Base-by-base conservation (phyloP, 2,329 filamentous ascomycete species). In the Aspergillus pseudoglaucus region DNA sequence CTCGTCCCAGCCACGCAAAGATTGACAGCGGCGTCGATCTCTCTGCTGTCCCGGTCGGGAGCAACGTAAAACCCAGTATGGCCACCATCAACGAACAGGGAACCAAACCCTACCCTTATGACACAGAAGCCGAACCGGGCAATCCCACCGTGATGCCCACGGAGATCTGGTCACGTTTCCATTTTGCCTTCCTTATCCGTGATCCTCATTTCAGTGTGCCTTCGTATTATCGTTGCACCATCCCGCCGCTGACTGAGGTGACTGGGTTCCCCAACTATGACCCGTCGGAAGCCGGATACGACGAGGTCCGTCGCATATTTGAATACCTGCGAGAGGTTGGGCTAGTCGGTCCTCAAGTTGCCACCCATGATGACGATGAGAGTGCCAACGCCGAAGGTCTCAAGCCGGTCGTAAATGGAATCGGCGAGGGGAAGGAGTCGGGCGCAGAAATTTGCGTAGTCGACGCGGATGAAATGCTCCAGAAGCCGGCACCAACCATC, bases 171-270 rank as follows among this genome's bases (percentile, higher is more conserved):
- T 79, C 82, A 62, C 77, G 82, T 56, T 97, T 95, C 72, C 90
- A 96, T 70, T 97, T 91, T 73, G 88, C 90, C 18, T 97, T 98
- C 72, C 79, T 97, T 54, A 97, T 98, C 75, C 90, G 93, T 48
- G 90, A 97, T 67, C 93, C 93, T n/a, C 83, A 88, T 60, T 83
- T 83, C 64, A 87, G 88, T 60, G 90, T 97, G 55, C 93, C 93
- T 6, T 95, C 88, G 42, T 97, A 91, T 75, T 95, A 86, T 77
- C 86, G 91, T 58, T 97, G 91, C 79, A 95, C 88, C 44, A 80
- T 95, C 46, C 90, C 93, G 12, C 93, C 93, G 0, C 78, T 96
- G 48, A 83, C 87, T 62, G 75, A 85, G 42, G 72, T 88, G 52
- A 97, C 91, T 0, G 88, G 89, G 6, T 97, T 94, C 74, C 77